Base-by-base conservation (phyloP, 768 basidiomycete genomes). In the Phylloporus rhodoxanthus region DNA sequence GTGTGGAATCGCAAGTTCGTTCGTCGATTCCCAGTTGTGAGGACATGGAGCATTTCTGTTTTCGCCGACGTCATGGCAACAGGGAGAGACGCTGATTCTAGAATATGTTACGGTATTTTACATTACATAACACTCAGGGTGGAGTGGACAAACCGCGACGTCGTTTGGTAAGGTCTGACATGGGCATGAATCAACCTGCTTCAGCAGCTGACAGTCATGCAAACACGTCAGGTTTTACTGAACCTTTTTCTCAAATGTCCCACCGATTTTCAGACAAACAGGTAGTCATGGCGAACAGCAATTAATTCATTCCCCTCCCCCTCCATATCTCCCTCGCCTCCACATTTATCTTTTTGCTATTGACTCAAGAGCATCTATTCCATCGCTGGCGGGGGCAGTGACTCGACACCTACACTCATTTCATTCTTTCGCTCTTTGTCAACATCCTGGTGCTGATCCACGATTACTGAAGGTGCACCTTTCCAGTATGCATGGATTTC, bases 341-440 rank as follows among this genome's bases (percentile, higher is more conserved):
- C 25, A n/a, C 44, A 23, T 9, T 45, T 33, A 9, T 33, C 43
- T 34, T 56, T 51, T 47, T 43, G n/a, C 20, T 17, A 32, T 38
- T 29, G 15, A 45, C 42, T 44, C 33, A 14, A 30, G 9, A 25
- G 26, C 47, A 42, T 37, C 41, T 8, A 20, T 29, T 42, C 54
- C 45, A 44, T 55, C 51, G 43, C 41, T 45, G 49, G 43, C 33
- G 47, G 44, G 10, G 51, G 45, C 48, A 58, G 36, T n/a, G n/a
- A n/a, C n/a, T 45, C 57, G 44, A 50, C 59, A 44, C 33, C 10
- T 44, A 61, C 65, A n/a, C 37, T 62, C 64, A 20, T 66, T 67
- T 56, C 52, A 23, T 17, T 36, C 28, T 26, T 40, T 48, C 60
- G n/a, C 20, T 61, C 56, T 4, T 56, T 68, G 47, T 48, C 41